These are phyloP conservation scores for Zizania latifolia DNA, from an alignment of 176 grass and related monocot species.

Conservation along the genomic window DNA sequence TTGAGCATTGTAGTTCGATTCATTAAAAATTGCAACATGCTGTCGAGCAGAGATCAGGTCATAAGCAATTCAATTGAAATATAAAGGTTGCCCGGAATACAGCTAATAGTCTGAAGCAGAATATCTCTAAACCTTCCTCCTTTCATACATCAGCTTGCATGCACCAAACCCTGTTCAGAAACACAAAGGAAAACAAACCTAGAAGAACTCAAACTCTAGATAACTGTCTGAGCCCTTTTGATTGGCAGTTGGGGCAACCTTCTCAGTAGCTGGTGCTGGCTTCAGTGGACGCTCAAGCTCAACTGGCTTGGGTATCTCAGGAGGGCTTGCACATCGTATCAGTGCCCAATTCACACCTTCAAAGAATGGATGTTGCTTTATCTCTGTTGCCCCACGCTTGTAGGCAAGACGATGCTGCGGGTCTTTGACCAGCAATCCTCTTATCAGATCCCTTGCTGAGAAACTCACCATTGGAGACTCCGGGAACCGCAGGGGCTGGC, in stretches of 20 bases:
- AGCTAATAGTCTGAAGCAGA: conserved; percentile 36
- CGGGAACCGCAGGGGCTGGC: conserved; percentile 60
- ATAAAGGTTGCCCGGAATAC: conserved; percentile 13
- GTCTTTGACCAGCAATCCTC: conserved; percentile 69
- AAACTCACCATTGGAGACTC: conserved; percentile 64
- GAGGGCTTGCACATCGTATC: conserved; percentile 61
- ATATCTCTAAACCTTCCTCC: conserved; percentile 28
- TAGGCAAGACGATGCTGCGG: conserved; percentile 68
- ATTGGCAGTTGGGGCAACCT: conserved; percentile 32
- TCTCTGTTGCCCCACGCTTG: conserved; percentile 66
- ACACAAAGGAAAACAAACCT: conserved; percentile 24
- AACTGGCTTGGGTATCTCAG: conserved; percentile 58
- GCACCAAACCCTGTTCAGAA: conserved; percentile 21
- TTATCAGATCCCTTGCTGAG: conserved; percentile 63
- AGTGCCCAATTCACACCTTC: conserved; percentile 77
- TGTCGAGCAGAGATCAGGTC: conserved; percentile 16
- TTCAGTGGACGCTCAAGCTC: conserved; percentile 41
- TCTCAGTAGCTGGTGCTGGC: conserved; percentile 35
- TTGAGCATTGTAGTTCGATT: background rate
- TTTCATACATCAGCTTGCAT: conserved; percentile 38
- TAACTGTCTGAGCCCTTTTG: conserved; percentile 54
- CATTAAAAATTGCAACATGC: conserved; percentile 25
- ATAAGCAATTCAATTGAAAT: conserved; percentile 23
- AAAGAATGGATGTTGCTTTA: conserved; percentile 74
- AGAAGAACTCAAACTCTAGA: conserved; percentile 79